Percentiles rank a stretch among this genome's conserved stretches.
phyloP scores from a whole-genome alignment of 805 yeast genomes.

The Metschnikowia kunwiensis region DNA sequence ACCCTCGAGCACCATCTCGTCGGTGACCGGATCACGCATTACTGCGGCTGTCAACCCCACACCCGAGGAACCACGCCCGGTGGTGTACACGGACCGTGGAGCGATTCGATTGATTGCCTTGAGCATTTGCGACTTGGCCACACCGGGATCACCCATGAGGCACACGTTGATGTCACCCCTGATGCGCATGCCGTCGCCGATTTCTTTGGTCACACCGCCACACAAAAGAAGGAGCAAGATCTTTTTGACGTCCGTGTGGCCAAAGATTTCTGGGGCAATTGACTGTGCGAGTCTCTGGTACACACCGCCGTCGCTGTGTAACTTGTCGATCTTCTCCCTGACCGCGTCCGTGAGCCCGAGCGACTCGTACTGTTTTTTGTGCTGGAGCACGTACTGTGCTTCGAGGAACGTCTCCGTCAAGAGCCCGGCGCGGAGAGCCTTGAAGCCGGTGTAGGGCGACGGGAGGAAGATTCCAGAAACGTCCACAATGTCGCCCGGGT shows the following conservation, averaged over 20 bases:
- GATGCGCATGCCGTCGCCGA: conserved; percentile 95
- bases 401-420: conserved; percentile 91
- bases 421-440: conserved; percentile 88
- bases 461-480: conserved; percentile 92
- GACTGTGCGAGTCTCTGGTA: conserved; percentile 80
- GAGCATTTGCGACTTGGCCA: conserved; percentile 93
- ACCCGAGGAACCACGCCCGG: conserved; percentile 98
- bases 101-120: conserved; percentile 90
- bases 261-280: conserved; percentile 97
- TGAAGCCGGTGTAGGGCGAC: conserved; percentile 91
- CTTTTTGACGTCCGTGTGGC: conserved; percentile 91
- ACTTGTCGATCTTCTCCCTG: conserved; percentile 50
- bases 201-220: conserved; percentile 93
- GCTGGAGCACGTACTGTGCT: conserved; percentile 81
- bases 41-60: conserved; percentile 99
- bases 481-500: conserved; percentile 95
- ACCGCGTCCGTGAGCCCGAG: conserved; percentile 56
- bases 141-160: conserved; percentile 99
- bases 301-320: conserved; percentile 62
- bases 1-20: conserved; percentile 96
- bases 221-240: conserved; percentile 79
- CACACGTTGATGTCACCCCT: conserved; percentile 96
- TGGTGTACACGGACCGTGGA: conserved; percentile 95
- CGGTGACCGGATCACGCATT: conserved; percentile 98
- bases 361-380: conserved; percentile 79